Conservation (phyloP, 2,329 filamentous ascomycete genomes). For the Clarireedia hainanense region DNA sequence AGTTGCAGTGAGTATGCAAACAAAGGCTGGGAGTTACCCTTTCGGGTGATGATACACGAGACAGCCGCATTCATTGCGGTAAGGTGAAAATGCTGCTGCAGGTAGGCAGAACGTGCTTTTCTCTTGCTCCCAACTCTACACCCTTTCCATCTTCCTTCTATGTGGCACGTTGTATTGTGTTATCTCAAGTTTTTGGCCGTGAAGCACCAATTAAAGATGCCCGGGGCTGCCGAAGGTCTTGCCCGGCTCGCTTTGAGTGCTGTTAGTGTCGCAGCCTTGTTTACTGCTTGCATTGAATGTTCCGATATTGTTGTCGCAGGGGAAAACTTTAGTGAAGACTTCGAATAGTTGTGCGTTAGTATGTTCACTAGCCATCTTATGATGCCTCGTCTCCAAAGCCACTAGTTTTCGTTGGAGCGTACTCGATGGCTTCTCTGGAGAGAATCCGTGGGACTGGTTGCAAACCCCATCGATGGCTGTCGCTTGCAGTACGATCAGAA, state of each 20-base stretch:
- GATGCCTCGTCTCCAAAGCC: not conserved
- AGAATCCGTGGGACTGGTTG: conserved; percentile 12
- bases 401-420: not conserved
- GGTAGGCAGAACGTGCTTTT: too few species aligned
- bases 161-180: not conserved
- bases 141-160: not conserved
- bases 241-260: conserved; percentile 17
- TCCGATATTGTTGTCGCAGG: conserved; percentile 23
- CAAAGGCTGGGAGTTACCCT: too few species aligned
- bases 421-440: conserved; percentile 11
- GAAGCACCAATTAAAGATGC: not conserved
- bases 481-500: conserved; percentile 10
- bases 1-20: too few species aligned
- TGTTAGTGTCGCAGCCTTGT: conserved; percentile 20
- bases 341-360: conserved; percentile 16
- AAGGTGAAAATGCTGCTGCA: too few species aligned
- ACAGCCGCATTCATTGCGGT: too few species aligned
- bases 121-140: not conserved
- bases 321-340: conserved; percentile 20
- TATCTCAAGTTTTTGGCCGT: too few species aligned
- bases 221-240: conserved; percentile 3
- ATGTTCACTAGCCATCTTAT: not conserved
- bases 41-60: too few species aligned
- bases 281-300: conserved; percentile 23
- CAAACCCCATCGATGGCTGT: not conserved